Evolutionary conservation across 2,329 filamentous ascomycete genomes (phyloP).

Genomic region (Cladosporium austrohemisphaericum): DNA sequence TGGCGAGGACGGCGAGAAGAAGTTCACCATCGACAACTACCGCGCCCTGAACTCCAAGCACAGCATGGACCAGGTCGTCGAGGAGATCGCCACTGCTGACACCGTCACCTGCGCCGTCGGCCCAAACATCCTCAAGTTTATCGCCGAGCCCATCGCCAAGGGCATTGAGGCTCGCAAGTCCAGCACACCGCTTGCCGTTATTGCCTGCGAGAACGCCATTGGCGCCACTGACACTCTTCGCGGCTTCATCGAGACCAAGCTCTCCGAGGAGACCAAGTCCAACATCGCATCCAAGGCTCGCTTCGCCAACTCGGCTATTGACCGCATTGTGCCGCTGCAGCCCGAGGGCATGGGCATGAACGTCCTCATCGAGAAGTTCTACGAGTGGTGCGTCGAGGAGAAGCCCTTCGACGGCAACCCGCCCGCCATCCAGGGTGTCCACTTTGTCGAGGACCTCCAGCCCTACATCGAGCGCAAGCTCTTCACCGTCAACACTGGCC

Average conservation of each 20-base stretch:
- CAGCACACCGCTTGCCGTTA: slow-evolving; percentile 73
- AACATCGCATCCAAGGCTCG: slow-evolving; percentile 71
- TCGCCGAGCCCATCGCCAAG: slow-evolving; percentile 92
- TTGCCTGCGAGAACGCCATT: slow-evolving; percentile 98
- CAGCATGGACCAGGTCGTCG: slow-evolving; percentile 72
- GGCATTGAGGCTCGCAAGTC: slow-evolving; percentile 73
- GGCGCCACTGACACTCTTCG: slow-evolving; percentile 87
- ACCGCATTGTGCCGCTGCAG: slow-evolving; percentile 95
- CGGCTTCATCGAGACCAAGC: slow-evolving; percentile 68
- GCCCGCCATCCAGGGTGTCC: slow-evolving; percentile 79
- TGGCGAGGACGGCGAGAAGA: slow-evolving; percentile 73
- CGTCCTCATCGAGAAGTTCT: slow-evolving; percentile 97
- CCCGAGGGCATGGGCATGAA: slow-evolving; percentile 74
- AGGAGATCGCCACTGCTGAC: slow-evolving; percentile 83
- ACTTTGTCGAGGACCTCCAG: slow-evolving; percentile 86
- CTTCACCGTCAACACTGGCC: slow-evolving; percentile 97
- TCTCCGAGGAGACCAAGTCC: slow-evolving; percentile 62
- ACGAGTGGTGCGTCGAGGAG: slow-evolving; percentile 94
- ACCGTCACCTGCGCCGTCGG: slow-evolving; percentile 96
- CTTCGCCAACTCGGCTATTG: slow-evolving; percentile 97
- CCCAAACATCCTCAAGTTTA: slow-evolving; percentile 92
- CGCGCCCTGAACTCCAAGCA: slow-evolving; percentile 93
- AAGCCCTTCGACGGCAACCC: slow-evolving; percentile 71
- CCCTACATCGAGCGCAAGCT: slow-evolving; percentile 99
- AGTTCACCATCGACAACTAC: slow-evolving; percentile 88